Base-by-base conservation (phyloP, 1,284 basidiomycete genomes). In the Neolentinus lepideus region DNA sequence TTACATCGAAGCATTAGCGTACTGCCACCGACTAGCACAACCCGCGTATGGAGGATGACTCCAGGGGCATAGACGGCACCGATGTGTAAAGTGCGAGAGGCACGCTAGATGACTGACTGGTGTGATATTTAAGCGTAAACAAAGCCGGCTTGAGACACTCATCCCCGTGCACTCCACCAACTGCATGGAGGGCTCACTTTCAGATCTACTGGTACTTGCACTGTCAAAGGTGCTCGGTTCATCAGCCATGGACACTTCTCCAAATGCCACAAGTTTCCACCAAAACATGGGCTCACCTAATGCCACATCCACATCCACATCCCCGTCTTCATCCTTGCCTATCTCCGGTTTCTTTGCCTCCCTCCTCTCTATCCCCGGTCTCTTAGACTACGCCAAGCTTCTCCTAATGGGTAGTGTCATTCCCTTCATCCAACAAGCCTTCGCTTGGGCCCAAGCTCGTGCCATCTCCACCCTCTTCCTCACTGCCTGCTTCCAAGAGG, bases 341-440 rank as follows among this genome's bases (percentile, higher is more conserved):
- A 57, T 79, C 36, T 61, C 71, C 1, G 61, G 79, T n/a, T 51
- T 85, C 11, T 65, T 83, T 57, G 74, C 78, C 0, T 57, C 64
- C 53, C 56, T 71, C 19, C 58, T 70, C 26, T 70, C 70, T 1
- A 74, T 77, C 52, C 71, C 78, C 24, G 81, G 80, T 1, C 63
- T 86, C 11, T 69, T 73, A n/a, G 84, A 89, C 62, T 87, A 85
- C 79, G 55, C 80, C 4, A 81, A 85, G 61, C 73, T 90, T 53
- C 62, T 87, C 52, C 61, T 84, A 14, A 67, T 88, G 43, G 87
- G 87, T 47, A 78, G 80, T 21, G 60, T 78, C 25, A 66, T 90
- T 48, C 87, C 88, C 64, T 76, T 72, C 0, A 72, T 71, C 38
- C 78, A 85, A 19, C 77, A 84, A 1, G 33, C 75, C 9, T 63